Percentiles rank a stretch among this genome's conserved stretches.
Conservation (phyloP, 2,329 filamentous ascomycete genomes). For the Helminthosporium solani region DNA sequence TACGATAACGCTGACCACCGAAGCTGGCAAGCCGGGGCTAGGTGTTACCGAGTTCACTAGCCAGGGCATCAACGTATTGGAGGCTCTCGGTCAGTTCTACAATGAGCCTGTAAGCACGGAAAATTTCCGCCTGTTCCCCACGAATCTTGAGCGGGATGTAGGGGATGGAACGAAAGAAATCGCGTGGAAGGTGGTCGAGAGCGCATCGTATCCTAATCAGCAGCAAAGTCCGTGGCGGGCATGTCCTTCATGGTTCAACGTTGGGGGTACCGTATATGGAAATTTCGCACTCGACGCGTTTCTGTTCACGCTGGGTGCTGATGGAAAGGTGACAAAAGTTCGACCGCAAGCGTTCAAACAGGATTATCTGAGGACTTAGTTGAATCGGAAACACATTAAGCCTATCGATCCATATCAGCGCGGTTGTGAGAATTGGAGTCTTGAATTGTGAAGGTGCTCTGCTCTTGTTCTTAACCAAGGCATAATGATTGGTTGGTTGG, state of each 20-base stretch:
- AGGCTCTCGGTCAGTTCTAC: conserved; percentile 5
- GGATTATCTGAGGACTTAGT: not conserved
- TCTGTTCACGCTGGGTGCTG: conserved; percentile 17
- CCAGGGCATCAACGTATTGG: conserved; percentile 33
- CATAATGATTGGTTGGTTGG: too few species aligned
- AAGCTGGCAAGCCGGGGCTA: conserved; percentile 24
- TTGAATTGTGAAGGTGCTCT: too few species aligned
- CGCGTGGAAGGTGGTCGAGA: conserved; percentile 6
- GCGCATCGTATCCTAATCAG: not conserved
- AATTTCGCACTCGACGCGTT: conserved; percentile 17
- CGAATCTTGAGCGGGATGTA: conserved; percentile 16
- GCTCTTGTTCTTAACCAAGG: too few species aligned
- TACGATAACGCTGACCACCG: conserved; percentile 24
- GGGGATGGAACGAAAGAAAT: conserved; percentile 6
- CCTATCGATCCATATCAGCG: too few species aligned
- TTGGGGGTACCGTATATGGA: conserved; percentile 18
- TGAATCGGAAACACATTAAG: too few species aligned
- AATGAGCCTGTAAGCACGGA: not conserved
- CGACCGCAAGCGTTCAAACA: conserved; percentile 11
- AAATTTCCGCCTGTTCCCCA: conserved; percentile 24
- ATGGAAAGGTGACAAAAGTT: conserved; percentile 15
- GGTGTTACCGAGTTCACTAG: conserved; percentile 28
- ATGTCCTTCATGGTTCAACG: conserved; percentile 10
- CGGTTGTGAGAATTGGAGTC: too few species aligned
- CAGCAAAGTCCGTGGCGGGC: conserved; percentile 7